Evolutionary conservation across 108 stramenopile genomes (phyloP), one percentile per base, ranked within the genome.

Genomic region (Skeletonema potamos): DNA sequence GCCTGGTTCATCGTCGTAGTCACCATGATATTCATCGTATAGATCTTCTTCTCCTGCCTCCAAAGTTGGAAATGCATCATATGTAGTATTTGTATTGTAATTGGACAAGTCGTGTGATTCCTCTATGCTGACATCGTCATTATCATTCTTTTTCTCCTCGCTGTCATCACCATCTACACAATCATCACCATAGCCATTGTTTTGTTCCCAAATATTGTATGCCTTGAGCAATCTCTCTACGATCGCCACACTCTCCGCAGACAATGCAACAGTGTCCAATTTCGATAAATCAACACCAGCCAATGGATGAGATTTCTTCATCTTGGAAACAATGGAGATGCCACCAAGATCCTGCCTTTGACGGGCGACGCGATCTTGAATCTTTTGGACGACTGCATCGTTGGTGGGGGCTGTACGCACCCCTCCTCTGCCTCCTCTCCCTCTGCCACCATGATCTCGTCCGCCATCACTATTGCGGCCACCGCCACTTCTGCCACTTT

Each of bases 231-330:
- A 68, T 17, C 66, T 58, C 8, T 77, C 69, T 15, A 87, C 84
- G 32, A 82, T 58, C 18, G 65, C 39, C 8, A 87, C 59, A 55
- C 85, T 75, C 33, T 86, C 86, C 20, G 65, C 73, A 27, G 85
- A 76, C 24, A 92, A 29, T 0, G 70, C 73, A 13, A 92, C 58
- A 11, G 79, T 62, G 66, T 92, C 90, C 33, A 86, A 70, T 54
- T 89, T 89, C 26, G 77, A 74, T 0, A 77, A 70, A 66, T 92
- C 88, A 18, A 87, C 44, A 10, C 81, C 68, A 33, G 69, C 74
- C 2, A 91, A 51, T 0, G 85, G 73, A 51, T 82, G 60, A 20
- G 62, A 39, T 20, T 41, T 56, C 36, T 75, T 79, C 17, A 30
- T 70, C 24, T 54, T 29, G 15, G 73, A 32, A 27, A 48, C 44